These are phyloP conservation scores for Alternaria sp. DNA, from an alignment of 2,329 filamentous ascomycete species.

Conservation along the genomic window DNA sequence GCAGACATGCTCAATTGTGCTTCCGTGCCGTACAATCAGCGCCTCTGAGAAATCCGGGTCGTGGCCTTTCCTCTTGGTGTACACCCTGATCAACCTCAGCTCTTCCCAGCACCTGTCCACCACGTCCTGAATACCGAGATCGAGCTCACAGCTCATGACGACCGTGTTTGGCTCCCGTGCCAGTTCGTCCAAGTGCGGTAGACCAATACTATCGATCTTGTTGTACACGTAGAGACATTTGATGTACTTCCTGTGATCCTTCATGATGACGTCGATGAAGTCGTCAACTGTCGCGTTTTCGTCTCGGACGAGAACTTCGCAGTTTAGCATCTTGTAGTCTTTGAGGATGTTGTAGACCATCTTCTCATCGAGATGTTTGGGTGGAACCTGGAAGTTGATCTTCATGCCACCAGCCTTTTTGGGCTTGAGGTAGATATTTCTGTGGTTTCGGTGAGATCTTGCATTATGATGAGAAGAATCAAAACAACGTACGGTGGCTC, in stretches of 20 bases:
- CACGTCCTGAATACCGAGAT: constrained; percentile 91
- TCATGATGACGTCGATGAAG: constrained; percentile 99
- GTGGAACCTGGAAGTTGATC: constrained; percentile 90
- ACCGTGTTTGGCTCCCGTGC: constrained; percentile 92
- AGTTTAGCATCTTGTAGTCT: constrained; percentile 99
- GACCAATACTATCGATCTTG: constrained; percentile 95
- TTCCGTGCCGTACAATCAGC: constrained; percentile 86
- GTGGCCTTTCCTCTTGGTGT: constrained; percentile 85
- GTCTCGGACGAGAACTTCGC: constrained; percentile 92
- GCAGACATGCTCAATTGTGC: constrained; percentile 95
- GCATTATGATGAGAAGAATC: not conserved
- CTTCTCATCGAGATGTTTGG: constrained; percentile 93
- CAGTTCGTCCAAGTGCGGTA: constrained; percentile 91
- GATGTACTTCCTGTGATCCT: constrained; percentile 98
- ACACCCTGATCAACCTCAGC: constrained; percentile 85
- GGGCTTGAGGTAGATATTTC: constrained; percentile 94
- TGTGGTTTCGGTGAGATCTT: constrained; percentile 48
- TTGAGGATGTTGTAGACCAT: constrained; percentile 97
- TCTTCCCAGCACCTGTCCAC: constrained; percentile 96
- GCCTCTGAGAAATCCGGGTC: constrained; percentile 92
- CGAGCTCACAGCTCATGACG: constrained; percentile 97
- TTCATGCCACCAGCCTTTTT: constrained; percentile 99
- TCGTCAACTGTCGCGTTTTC: constrained; percentile 95
- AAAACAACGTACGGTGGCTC: constrained; percentile 73
- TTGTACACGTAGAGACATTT: constrained; percentile 96